These are phyloP conservation scores for Asterophora parasitica DNA, from an alignment of 768 basidiomycete genomes.

Conservation along the genomic window DNA sequence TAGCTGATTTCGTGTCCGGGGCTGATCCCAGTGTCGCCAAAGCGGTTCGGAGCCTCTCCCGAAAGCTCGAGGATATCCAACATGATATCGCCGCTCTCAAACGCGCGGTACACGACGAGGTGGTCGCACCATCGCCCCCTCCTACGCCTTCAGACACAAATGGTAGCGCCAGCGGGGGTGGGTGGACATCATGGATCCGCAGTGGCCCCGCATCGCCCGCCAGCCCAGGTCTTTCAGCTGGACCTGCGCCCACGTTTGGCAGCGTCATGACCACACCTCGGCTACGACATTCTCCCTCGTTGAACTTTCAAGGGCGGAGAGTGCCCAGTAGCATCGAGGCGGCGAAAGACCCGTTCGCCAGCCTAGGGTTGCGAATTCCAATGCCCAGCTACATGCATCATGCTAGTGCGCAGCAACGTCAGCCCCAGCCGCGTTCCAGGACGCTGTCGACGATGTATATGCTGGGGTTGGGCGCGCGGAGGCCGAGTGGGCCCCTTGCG, in stretches of 20 bases:
- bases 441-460: slow-evolving; percentile 61
- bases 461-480: slow-evolving; percentile 51
- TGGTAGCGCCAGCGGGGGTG: slow-evolving; percentile 18
- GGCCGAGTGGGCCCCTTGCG: slow-evolving; percentile 17
- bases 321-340: slow-evolving; percentile 1
- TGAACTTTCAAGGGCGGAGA: slow-evolving; percentile 20
- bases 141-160: slow-evolving; percentile 2
- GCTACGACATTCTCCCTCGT: slow-evolving; percentile 45
- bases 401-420: slow-evolving; percentile 4
- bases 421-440: slow-evolving; percentile 33
- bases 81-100: slow-evolving; percentile 75
- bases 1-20: slow-evolving; percentile 54
- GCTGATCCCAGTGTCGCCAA: slow-evolving; percentile 42
- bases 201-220: slow-evolving; percentile 33
- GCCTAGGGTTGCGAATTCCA: slow-evolving; percentile 49
- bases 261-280: slow-evolving; percentile 64
- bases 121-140: slow-evolving; percentile 14
- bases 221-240: slow-evolving; percentile 28
- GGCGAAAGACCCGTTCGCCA: slow-evolving; percentile 36
- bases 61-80: slow-evolving; percentile 67
- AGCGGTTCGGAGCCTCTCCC: slow-evolving; percentile 42
- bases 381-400: slow-evolving; percentile 44
- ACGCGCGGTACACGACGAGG: slow-evolving; percentile 46
- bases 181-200: slow-evolving; percentile 60
- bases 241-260: slow-evolving; percentile 57